Evolutionary conservation across 495 filamentous ascomycete species (phyloP).

Genomic region (Collariella sp.): DNA sequence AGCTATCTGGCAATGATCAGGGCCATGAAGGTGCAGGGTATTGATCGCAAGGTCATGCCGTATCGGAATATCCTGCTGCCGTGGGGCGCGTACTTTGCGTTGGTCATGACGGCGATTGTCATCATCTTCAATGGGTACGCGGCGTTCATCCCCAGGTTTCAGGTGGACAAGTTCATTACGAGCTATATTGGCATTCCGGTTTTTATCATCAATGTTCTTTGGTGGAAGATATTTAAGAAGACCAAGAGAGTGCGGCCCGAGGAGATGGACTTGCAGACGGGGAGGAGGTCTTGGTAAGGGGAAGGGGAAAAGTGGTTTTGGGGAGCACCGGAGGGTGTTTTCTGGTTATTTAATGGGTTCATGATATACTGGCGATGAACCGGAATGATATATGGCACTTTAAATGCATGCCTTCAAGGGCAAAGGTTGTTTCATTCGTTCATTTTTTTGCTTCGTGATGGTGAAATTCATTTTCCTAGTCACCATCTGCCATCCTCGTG

Average conservation of each 20-base stretch:
- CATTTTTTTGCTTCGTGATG: not conserved
- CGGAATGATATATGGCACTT: not conserved
- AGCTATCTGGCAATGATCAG: constrained; percentile 73
- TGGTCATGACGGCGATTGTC: constrained; percentile 62
- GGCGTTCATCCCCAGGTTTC: constrained; percentile 47
- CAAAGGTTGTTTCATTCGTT: not conserved
- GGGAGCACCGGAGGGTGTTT: too few species aligned
- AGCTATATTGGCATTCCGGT: constrained; percentile 75
- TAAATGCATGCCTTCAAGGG: not conserved
- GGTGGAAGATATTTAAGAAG: constrained; percentile 29
- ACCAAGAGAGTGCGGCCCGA: constrained; percentile 26
- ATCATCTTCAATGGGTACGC: constrained; percentile 71
- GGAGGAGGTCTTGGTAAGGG: constrained; percentile 15
- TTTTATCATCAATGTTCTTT: constrained; percentile 47
- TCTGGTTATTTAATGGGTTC: too few species aligned
- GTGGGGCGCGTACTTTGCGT: constrained; percentile 56
- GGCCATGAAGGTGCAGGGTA: constrained; percentile 62
- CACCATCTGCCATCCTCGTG: too few species aligned
- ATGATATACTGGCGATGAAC: not conserved
- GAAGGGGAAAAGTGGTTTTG: not conserved
- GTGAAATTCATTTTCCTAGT: too few species aligned
- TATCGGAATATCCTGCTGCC: constrained; percentile 66
- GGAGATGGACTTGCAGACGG: constrained; percentile 26
- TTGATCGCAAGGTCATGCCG: constrained; percentile 56
- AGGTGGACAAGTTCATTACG: constrained; percentile 71